Conservation (phyloP, 805 yeast genomes). For the Ogataea populi-albae region DNA sequence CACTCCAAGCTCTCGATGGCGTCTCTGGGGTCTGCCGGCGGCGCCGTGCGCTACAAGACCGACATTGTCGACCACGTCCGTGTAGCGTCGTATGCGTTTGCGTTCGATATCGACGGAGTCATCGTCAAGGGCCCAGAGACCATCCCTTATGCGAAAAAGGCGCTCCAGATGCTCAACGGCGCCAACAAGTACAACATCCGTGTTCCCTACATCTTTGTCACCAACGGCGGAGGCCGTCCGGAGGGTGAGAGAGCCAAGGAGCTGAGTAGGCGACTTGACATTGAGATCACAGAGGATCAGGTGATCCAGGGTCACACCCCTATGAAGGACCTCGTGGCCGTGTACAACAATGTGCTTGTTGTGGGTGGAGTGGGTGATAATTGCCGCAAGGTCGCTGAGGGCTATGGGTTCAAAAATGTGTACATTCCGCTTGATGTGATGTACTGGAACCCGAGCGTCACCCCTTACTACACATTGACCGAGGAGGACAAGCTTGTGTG, state of each 20-base stretch:
- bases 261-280: constrained; percentile 56
- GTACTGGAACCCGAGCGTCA: constrained; percentile 83
- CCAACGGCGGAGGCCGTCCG: constrained; percentile 91
- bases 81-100: constrained; percentile 82
- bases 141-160: constrained; percentile 75
- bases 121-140: constrained; percentile 81
- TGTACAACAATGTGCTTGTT: constrained; percentile 71
- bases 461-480: constrained; percentile 77
- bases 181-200: constrained; percentile 71
- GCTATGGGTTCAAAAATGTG: constrained; percentile 80
- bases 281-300: constrained; percentile 68
- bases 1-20: constrained; percentile 28
- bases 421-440: constrained; percentile 79
- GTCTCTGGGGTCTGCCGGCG: constrained; percentile 30
- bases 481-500: constrained; percentile 64
- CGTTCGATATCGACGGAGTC: constrained; percentile 92
- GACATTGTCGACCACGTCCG: constrained; percentile 63
- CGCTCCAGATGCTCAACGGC: constrained; percentile 71
- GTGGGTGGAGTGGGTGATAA: constrained; percentile 88
- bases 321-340: constrained; percentile 73
- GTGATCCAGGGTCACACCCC: constrained; percentile 94
- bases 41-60: constrained; percentile 42
- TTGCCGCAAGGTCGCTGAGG: constrained; percentile 78
- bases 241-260: constrained; percentile 74
- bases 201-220: constrained; percentile 81